Evolutionary conservation across 371 early-diverging fungal genomes (phyloP).

Genomic region (Mortierella sp.): DNA sequence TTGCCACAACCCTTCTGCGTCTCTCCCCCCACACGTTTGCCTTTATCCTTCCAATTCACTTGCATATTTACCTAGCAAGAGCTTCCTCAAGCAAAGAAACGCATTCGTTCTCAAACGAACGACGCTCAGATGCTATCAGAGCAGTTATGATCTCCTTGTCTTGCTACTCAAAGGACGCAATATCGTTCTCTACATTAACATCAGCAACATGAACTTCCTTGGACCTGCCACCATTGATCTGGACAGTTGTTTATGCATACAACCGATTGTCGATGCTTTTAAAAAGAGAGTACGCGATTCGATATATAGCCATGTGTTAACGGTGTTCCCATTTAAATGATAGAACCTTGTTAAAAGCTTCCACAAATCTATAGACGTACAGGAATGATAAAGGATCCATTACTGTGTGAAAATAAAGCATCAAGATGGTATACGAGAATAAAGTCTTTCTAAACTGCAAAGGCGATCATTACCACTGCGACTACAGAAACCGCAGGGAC

Average conservation of each 20-base stretch:
- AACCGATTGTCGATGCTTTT: slow-evolving; percentile 42
- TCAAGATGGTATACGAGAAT: no score
- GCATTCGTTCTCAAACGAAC: slow-evolving; percentile 14
- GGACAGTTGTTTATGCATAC: slow-evolving; percentile 54
- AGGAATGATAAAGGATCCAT: no score
- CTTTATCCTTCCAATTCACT: slow-evolving; percentile 11
- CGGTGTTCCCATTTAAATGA: no score
- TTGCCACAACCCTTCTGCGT: neutral
- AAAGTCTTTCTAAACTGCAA: no score
- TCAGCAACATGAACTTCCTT: slow-evolving; percentile 40
- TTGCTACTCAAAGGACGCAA: slow-evolving; percentile 25
- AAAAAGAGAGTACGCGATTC: no score
- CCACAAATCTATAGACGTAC: no score
- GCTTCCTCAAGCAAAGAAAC: neutral
- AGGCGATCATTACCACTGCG: no score
- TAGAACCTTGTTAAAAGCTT: no score
- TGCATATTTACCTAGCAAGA: slow-evolving; percentile 16
- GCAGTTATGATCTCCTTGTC: slow-evolving; percentile 32
- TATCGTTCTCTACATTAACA: slow-evolving; percentile 24
- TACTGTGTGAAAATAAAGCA: no score
- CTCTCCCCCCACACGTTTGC: no score
- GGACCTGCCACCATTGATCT: slow-evolving; percentile 12
- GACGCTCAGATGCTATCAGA: slow-evolving; percentile 43
- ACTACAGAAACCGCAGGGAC: no score
- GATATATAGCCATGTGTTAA: no score